Evolutionary conservation across 2,329 filamentous ascomycete species (phyloP), one percentile per base, ranked within the genome.

Genomic region (Aulographum hederae): DNA sequence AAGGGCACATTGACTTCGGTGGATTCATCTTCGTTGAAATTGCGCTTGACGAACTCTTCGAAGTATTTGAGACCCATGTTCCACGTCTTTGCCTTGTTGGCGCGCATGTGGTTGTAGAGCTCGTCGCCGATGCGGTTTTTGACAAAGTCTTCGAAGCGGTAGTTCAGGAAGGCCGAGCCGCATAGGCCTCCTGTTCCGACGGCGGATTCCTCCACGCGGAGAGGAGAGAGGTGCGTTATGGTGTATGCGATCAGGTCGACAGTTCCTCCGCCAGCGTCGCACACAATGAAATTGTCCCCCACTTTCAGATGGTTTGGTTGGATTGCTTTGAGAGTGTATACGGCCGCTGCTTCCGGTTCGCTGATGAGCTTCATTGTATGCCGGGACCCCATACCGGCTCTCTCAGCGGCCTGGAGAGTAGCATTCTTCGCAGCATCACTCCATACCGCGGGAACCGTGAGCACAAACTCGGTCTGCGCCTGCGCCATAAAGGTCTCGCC

Each of bases 381-480:
- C 34, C 67, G 65, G 14, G 50, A 65, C 4, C 78, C 79, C 74
- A 86, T 81, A 3, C 79, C 80, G 0, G 79, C 80, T 35, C 72
- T 61, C 54, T 84, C 75, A 8, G 79, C 79, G 4, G 79, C 80
- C 46, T 78, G 69, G 30, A 84, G 53, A 2, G 79, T 86, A 4
- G 78, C 78, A 49, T 82, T 79, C 56, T 85, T 86, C n/a, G 79
- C 80, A 0, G 76, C 69, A 48, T 89, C 80, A 16, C 73, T 80
- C 80, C 80, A 89, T 5, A 86, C 78, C 5, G 80, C 80, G 5
- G 80, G 80, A 32, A 78, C 80, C 1, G 79, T 86, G 34, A 89
- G 60, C 30, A 86, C 77, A 43, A 80, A 85, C 38, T 85, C 73
- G 25, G 82, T 72, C 43, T 72, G 73, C 4, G 78, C 84, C 5